A percentile compares a stretch with the other conserved stretches of the same genome.
Evolutionary conservation across 257 asterid genomes (phyloP).

Genomic region (Capsicum pubescens): DNA sequence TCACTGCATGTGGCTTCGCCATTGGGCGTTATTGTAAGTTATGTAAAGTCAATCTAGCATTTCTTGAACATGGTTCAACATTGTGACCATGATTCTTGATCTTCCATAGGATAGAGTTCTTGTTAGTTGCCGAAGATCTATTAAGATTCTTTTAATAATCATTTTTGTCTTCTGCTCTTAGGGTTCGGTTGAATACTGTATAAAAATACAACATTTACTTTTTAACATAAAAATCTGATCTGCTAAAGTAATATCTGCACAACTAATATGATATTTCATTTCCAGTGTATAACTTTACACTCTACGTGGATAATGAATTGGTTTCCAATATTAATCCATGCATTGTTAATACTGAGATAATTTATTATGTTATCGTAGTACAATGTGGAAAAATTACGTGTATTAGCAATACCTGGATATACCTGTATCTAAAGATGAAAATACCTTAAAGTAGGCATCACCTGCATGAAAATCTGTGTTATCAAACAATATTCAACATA

Average conservation of each 20-base stretch:
- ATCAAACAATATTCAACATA: neutral
- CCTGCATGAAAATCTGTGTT: neutral
- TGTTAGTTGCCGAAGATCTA: neutral
- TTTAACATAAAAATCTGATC: neutral
- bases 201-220: neutral
- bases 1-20: too few relatives aligned
- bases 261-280: neutral
- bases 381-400: neutral
- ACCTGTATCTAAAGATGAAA: neutral
- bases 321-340: neutral
- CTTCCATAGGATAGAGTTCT: neutral
- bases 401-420: conserved; percentile 4
- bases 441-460: neutral
- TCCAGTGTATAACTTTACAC: neutral
- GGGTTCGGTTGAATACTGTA: neutral
- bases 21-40: neutral
- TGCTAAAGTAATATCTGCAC: neutral
- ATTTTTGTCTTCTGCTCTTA: neutral
- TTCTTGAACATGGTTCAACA: conserved; percentile 19
- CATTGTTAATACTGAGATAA: neutral
- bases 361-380: too few relatives aligned
- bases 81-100: neutral
- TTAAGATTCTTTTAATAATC: neutral
- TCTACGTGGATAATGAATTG: neutral
- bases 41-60: neutral